A percentile compares a stretch with the other conserved stretches of the same genome.
These are phyloP conservation scores for Colletotrichum melonis DNA, from an alignment of 2,329 filamentous ascomycete species.

Conservation along the genomic window DNA sequence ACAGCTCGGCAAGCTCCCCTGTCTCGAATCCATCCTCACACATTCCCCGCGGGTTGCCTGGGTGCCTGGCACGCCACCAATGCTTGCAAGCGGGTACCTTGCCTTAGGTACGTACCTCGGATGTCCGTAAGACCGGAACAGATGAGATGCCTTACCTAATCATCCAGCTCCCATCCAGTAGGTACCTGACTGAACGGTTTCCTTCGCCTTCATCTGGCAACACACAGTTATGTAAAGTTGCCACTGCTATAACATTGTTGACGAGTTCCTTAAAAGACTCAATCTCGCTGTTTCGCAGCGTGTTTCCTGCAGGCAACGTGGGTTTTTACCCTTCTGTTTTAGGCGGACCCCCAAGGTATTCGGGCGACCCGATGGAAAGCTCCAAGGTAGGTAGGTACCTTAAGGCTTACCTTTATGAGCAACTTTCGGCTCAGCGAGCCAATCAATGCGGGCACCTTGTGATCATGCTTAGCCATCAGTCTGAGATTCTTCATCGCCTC, in stretches of 20 bases:
- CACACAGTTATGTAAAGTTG: no score
- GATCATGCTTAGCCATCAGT: not conserved
- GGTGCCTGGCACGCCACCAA: not conserved
- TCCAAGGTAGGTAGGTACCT: no score
- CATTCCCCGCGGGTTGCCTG: conserved; percentile 9
- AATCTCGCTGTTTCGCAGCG: no score
- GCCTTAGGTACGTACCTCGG: not conserved
- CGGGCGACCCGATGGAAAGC: not conserved
- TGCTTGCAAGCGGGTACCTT: conserved; percentile 3
- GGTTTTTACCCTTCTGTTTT: no score
- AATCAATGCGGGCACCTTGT: not conserved
- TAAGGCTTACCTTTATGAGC: not conserved
- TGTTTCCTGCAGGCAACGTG: no score
- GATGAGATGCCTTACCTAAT: not conserved
- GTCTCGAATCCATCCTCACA: not conserved
- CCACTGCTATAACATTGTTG: no score
- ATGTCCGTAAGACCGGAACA: not conserved
- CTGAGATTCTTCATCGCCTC: not conserved
- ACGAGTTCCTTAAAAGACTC: no score
- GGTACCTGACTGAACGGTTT: no score
- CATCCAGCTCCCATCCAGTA: not conserved
- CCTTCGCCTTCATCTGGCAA: no score
- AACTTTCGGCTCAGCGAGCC: not conserved
- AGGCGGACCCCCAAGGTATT: no score
- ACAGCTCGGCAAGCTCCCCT: conserved; percentile 15